Base-by-base conservation (phyloP, 768 basidiomycete species). In the Lactarius trivialis region DNA sequence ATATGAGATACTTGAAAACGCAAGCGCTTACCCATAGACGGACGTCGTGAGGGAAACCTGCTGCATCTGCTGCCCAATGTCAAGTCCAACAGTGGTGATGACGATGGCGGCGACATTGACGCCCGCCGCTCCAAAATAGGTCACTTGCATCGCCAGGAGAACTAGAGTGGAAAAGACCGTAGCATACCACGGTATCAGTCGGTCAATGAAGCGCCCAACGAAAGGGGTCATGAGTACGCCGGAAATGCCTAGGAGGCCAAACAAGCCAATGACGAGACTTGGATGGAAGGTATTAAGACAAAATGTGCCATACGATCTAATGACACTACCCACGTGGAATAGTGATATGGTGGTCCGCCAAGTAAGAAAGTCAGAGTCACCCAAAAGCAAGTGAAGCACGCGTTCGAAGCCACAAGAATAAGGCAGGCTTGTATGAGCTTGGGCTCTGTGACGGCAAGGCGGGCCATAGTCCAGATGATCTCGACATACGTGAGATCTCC, bases 321-420 rank as follows among this genome's bases (percentile, higher is more conserved):
- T 54, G 53, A n/a, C 5, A 8, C 32, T 8, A 54, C 80, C 33
- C 66, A 82, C 87, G 86, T 88, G 1, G 85, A 86, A 66, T 87
- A 93, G 67, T 85, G 70, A 69, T 92, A 94, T 0, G 88, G 88
- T 3, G 84, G 73, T 6, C 85, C 88, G 8, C 85, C 86, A 2
- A 96, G 83, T 24, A 93, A 75, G 76, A 93, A 95, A 0, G 91
- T 92, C 63, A 90, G 71, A 0, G 87, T 88, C 7, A 74, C 77
- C 77, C 78, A 77, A 67, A 74, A 78, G 65, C 70, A 74, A 4
- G 72, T 68, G 65, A 80, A 85, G 55, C 83, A 85, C 28, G 85
- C 85, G 62, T 80, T 81, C 14, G 78, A 79, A 30, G 78, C 78
- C 17, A 90, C 70, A 65, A 84, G 82, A 68, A 90, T 77, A 65